Evolutionary conservation across 2,329 filamentous ascomycete genomes (phyloP).

Genomic region (Cryphonectria carpinicola): DNA sequence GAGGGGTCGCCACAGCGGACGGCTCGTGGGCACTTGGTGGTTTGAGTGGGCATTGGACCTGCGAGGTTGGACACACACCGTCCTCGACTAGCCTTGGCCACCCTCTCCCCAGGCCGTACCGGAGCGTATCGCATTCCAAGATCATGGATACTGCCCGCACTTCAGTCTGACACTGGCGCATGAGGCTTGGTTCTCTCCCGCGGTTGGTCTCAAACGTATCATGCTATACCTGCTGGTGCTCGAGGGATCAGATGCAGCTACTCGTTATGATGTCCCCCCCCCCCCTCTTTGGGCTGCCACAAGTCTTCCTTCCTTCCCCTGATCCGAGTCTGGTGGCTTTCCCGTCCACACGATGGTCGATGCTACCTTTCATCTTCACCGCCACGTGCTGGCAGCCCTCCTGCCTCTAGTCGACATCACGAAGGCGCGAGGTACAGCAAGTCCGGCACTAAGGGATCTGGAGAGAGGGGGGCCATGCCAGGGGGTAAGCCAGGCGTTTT

Average conservation of each 20-base stretch:
- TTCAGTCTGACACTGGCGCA: background rate
- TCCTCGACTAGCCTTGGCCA: background rate
- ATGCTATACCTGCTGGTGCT: background rate
- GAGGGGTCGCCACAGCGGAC: background rate
- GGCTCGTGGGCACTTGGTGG: background rate
- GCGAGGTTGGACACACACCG: slow-evolving; percentile 13
- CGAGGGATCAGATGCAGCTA: background rate
- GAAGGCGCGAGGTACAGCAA: background rate
- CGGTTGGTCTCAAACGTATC: background rate
- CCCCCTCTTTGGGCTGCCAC: background rate
- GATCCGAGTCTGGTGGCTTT: slow-evolving; percentile 4
- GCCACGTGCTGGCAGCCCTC: background rate
- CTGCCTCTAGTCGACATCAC: background rate
- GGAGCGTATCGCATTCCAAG: background rate
- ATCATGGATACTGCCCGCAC: background rate
- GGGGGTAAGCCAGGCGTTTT: slow-evolving; percentile 2
- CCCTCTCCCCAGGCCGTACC: background rate
- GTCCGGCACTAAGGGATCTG: slow-evolving; percentile 14
- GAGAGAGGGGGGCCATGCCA: slow-evolving; percentile 1
- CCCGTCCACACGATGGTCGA: background rate
- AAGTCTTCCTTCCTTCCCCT: background rate
- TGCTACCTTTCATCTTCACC: slow-evolving; percentile 1
- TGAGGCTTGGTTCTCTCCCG: background rate
- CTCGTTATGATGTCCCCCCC: background rate
- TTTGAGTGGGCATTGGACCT: background rate